Evolutionary conservation across 495 filamentous ascomycete genomes (phyloP).

Genomic region (Penicillium canescens): DNA sequence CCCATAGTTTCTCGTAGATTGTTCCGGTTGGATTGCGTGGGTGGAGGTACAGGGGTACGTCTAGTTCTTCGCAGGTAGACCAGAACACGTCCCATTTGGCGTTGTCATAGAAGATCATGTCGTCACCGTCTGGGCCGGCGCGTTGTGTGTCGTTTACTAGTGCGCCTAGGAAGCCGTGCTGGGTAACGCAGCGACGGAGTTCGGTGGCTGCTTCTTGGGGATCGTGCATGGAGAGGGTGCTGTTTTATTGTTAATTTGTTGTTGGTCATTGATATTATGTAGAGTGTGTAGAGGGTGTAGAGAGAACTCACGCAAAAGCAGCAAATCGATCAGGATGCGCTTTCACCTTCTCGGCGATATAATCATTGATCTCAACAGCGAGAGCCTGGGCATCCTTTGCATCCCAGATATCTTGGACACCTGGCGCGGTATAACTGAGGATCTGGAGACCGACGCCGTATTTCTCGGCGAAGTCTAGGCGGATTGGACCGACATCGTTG

Average conservation of each 20-base stretch:
- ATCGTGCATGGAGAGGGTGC: constrained; percentile 55
- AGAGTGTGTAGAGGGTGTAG: neutral
- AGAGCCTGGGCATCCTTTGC: constrained; percentile 44
- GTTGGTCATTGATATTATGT: neutral
- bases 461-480: constrained; percentile 54
- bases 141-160: constrained; percentile 61
- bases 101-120: constrained; percentile 61
- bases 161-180: constrained; percentile 58
- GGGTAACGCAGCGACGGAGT: constrained; percentile 53
- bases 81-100: constrained; percentile 59
- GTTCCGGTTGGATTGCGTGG: constrained; percentile 51
- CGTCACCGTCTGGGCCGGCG: constrained; percentile 48
- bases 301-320: constrained; percentile 47
- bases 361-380: constrained; percentile 57
- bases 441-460: constrained; percentile 63
- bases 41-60: constrained; percentile 65
- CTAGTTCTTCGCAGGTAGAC: constrained; percentile 54
- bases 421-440: constrained; percentile 56
- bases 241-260: constrained; percentile 9
- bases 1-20: constrained; percentile 52
- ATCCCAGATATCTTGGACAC: constrained; percentile 58
- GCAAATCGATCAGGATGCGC: constrained; percentile 54
- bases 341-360: constrained; percentile 52
- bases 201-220: constrained; percentile 55
- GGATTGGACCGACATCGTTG: constrained; percentile 50